Evolutionary conservation across 345 rosid genomes (phyloP).

Genomic region (Zanthoxylum bungeanum): DNA sequence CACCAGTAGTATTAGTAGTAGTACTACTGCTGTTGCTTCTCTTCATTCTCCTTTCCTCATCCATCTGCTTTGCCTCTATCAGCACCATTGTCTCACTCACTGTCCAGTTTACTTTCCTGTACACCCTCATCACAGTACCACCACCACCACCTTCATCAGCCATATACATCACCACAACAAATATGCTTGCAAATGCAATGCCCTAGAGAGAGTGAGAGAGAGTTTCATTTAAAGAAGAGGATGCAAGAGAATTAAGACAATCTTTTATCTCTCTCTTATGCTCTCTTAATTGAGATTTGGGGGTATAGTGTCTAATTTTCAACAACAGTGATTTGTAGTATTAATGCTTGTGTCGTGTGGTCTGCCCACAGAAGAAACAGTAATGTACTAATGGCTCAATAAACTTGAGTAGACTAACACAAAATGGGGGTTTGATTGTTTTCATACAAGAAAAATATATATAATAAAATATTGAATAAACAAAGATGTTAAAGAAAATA

Average conservation of each 20-base stretch:
- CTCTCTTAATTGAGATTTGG: conserved; percentile 26
- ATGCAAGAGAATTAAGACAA: neutral
- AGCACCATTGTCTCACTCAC: conserved; percentile 70
- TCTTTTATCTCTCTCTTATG: conserved; percentile 2
- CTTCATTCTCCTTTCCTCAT: conserved; percentile 76
- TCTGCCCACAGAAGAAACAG: neutral
- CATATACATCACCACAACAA: conserved; percentile 35
- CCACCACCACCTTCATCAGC: conserved; percentile 51
- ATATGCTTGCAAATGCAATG: conserved; percentile 31
- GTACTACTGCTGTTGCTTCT: too few relatives aligned
- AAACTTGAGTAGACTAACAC: neutral
- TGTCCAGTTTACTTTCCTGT: conserved; percentile 91
- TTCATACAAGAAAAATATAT: neutral
- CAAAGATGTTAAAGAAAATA: too few relatives aligned
- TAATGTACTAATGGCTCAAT: conserved; percentile 5
- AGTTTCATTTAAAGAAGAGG: neutral
- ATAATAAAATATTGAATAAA: too few relatives aligned
- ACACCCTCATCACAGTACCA: conserved; percentile 48
- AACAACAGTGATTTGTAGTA: too few relatives aligned
- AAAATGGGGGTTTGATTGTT: neutral
- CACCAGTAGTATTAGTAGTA: too few relatives aligned
- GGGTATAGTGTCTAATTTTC: too few relatives aligned
- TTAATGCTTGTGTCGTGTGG: too few relatives aligned
- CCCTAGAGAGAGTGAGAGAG: conserved; percentile 5
- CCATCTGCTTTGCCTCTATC: conserved; percentile 87